Percentiles rank a stretch among this genome's conserved stretches.
Conservation (phyloP, 495 filamentous ascomycete genomes). For the Cladorrhinum samala region DNA sequence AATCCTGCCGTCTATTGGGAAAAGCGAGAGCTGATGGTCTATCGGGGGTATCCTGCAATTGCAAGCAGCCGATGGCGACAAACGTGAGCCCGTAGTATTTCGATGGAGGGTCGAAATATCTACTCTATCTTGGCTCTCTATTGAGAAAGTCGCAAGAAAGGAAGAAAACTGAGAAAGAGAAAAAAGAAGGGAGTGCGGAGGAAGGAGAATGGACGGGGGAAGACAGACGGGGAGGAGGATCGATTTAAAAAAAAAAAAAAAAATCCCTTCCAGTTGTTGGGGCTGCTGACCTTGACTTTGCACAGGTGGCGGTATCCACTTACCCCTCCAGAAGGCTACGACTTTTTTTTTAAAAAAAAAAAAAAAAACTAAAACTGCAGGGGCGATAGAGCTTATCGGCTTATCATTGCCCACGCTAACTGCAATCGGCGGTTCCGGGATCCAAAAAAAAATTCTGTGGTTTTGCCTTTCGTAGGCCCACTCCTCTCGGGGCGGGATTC, state of each 20-base stretch:
- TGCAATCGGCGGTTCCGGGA: no score
- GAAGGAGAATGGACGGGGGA: conserved; percentile 17
- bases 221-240: conserved; percentile 25
- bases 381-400: background rate
- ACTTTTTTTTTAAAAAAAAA: background rate
- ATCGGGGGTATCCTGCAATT: conserved; percentile 23
- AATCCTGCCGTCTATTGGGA: conserved; percentile 26
- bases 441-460: background rate
- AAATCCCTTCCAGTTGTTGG: background rate
- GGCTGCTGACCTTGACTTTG: no score
- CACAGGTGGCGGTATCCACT: no score
- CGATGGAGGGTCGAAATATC: conserved; percentile 35
- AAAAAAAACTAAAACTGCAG: background rate
- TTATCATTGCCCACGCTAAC: background rate
- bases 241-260: conserved; percentile 12
- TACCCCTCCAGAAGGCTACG: no score
- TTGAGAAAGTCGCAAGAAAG: conserved; percentile 20
- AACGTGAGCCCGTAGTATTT: conserved; percentile 29
- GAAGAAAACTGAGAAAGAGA: conserved; percentile 22
- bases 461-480: background rate
- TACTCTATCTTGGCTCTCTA: conserved; percentile 35
- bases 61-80: conserved; percentile 5
- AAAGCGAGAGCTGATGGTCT: conserved; percentile 14
- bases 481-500: background rate
- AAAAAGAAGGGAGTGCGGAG: conserved; percentile 11